phyloP scores from a whole-genome alignment of 495 filamentous ascomycete genomes.

The Aspergillus conjunctus region DNA sequence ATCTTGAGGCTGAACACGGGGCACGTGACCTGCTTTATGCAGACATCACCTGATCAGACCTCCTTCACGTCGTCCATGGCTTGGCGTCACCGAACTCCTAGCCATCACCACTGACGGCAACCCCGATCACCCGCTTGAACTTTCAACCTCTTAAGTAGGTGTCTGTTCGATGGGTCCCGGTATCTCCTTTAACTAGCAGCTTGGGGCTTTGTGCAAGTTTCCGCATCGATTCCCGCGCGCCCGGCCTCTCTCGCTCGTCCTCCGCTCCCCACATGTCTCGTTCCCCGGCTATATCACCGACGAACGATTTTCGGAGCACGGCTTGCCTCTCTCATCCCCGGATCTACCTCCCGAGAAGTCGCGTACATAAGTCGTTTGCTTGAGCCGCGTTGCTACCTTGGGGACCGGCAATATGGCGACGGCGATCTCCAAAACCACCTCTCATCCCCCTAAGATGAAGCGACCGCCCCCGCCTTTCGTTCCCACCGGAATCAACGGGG shows the following conservation, averaged over 20 bases:
- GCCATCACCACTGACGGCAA: conserved; percentile 24
- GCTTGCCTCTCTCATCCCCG: conserved; percentile 34
- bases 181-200: conserved; percentile 27
- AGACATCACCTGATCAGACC: conserved; percentile 37
- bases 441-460: conserved; percentile 69
- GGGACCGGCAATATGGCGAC: conserved; percentile 49
- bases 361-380: conserved; percentile 26
- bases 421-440: conserved; percentile 56
- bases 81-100: conserved; percentile 47
- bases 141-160: conserved; percentile 26
- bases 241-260: conserved; percentile 36
- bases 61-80: conserved; percentile 42
- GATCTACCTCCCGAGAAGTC: conserved; percentile 32
- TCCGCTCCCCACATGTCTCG: conserved; percentile 56
- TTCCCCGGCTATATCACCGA: conserved; percentile 50
- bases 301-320: conserved; percentile 40
- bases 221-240: conserved; percentile 28
- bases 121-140: conserved; percentile 21
- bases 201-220: conserved; percentile 27
- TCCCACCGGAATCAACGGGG: conserved; percentile 64
- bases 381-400: conserved; percentile 26
- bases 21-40: conserved; percentile 28
- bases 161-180: conserved; percentile 33
- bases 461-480: conserved; percentile 69
- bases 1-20: not conserved